These are phyloP conservation scores for Pulveroboletus sp. DNA, from an alignment of 1,284 basidiomycete genomes.

Conservation along the genomic window DNA sequence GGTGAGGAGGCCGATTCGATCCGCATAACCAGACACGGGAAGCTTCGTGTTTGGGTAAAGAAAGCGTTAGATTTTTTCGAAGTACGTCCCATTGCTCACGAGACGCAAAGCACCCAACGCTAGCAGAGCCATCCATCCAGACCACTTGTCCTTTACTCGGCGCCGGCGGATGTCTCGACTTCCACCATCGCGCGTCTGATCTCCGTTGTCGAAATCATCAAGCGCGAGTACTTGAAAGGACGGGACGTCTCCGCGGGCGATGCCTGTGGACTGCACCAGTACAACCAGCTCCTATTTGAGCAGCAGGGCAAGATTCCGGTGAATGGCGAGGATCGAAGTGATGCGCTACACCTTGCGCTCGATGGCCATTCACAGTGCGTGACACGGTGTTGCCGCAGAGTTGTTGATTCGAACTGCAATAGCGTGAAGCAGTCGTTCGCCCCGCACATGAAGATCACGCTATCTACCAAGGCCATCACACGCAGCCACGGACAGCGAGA, in stretches of 20 bases:
- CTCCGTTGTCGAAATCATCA: slow-evolving; percentile 81
- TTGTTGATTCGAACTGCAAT: slow-evolving; percentile 6
- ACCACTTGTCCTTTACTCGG: slow-evolving; percentile 68
- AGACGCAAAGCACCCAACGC: slow-evolving; percentile 11
- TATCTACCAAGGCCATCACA: slow-evolving; percentile 54
- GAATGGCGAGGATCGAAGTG: slow-evolving; percentile 38
- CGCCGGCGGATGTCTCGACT: slow-evolving; percentile 48
- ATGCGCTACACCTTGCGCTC: slow-evolving; percentile 42
- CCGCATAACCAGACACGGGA: slow-evolving; percentile 65
- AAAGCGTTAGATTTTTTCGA: slow-evolving; percentile 63
- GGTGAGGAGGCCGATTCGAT: slow-evolving; percentile 34
- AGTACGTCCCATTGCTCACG: slow-evolving; percentile 42
- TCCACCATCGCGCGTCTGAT: slow-evolving; percentile 66
- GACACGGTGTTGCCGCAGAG: not conserved
- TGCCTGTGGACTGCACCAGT: slow-evolving; percentile 71
- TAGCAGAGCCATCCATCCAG: slow-evolving; percentile 54
- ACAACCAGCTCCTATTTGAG: slow-evolving; percentile 69
- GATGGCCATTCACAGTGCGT: slow-evolving; percentile 61
- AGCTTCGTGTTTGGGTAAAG: slow-evolving; percentile 62
- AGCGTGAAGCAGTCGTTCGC: slow-evolving; percentile 66
- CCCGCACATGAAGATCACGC: slow-evolving; percentile 75
- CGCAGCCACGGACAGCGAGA: slow-evolving; percentile 43
- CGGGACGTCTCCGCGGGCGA: slow-evolving; percentile 44
- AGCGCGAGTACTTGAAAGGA: slow-evolving; percentile 70
- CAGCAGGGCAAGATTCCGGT: slow-evolving; percentile 41